Evolutionary conservation across 306 rosid genomes (phyloP).

Genomic region (Abrus pulchellus): DNA sequence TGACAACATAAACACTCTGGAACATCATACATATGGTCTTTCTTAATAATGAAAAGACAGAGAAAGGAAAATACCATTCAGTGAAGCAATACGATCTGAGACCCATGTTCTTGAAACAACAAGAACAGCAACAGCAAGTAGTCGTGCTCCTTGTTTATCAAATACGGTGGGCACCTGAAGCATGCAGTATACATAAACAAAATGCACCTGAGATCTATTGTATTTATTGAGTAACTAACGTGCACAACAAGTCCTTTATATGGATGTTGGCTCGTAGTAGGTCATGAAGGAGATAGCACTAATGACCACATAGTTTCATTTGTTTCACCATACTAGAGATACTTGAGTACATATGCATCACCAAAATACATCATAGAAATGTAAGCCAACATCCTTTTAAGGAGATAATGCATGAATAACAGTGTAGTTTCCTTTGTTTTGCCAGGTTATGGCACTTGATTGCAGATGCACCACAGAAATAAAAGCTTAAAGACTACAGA

Average conservation of each 20-base stretch:
- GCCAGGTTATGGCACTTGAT: not conserved
- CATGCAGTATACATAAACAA: conserved; percentile 5
- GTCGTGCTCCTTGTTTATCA: conserved; percentile 91
- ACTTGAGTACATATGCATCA: conserved; percentile 5
- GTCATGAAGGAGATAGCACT: not conserved
- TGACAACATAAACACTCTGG: conserved; percentile 55
- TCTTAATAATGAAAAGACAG: conserved; percentile 14
- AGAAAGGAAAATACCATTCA: conserved; percentile 70
- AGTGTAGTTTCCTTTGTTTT: not conserved
- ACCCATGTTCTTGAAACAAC: conserved; percentile 87
- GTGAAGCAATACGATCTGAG: conserved; percentile 91
- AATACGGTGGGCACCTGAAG: conserved; percentile 74
- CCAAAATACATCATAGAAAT: not conserved
- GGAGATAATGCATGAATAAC: conserved; percentile 8
- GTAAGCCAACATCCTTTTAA: not conserved
- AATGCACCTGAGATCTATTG: conserved; percentile 9
- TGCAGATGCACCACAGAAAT: not conserved
- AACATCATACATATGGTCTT: conserved; percentile 39
- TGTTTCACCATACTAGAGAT: not conserved
- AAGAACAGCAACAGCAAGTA: conserved; percentile 85
- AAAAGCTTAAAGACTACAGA: not conserved
- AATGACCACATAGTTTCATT: not conserved
- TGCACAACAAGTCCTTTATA: not conserved
- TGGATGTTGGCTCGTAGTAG: conserved; percentile 4
- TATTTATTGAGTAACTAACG: not conserved